These are phyloP conservation scores for Aspergillus aculeatus DNA, from an alignment of 2,329 filamentous ascomycete genomes.

Conservation along the genomic window DNA sequence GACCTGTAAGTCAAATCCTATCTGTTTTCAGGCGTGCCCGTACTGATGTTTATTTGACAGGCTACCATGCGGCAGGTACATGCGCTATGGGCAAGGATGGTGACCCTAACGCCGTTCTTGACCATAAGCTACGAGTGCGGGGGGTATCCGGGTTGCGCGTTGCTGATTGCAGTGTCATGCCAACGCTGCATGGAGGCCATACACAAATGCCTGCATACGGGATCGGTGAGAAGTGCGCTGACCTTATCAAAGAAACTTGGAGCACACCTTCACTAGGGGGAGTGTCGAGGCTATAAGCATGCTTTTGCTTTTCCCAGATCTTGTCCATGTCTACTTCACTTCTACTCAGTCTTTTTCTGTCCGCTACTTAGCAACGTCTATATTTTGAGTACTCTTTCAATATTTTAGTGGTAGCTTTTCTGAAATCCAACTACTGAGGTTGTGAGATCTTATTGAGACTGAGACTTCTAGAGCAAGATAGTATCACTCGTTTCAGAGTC, in stretches of 20 bases:
- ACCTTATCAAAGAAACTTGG: constrained; percentile 50
- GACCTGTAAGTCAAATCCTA: constrained; percentile 51
- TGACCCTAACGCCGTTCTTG: constrained; percentile 53
- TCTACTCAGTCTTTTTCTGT: no score
- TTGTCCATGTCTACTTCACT: no score
- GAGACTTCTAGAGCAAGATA: no score
- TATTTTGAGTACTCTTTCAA: no score
- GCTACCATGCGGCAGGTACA: constrained; percentile 59
- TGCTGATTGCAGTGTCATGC: constrained; percentile 55
- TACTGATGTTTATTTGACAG: constrained; percentile 25
- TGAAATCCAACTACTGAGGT: no score
- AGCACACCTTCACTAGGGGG: neutral
- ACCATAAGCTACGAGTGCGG: constrained; percentile 53
- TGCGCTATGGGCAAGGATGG: constrained; percentile 55
- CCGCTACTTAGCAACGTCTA: no score
- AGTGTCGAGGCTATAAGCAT: neutral
- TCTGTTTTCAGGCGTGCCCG: neutral
- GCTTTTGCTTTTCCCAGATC: no score
- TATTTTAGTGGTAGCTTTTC: no score
- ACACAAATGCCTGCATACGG: constrained; percentile 60
- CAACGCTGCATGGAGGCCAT: constrained; percentile 50
- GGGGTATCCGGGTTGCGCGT: constrained; percentile 56
- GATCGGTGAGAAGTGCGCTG: constrained; percentile 56
- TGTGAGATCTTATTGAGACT: no score
- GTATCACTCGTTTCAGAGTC: no score